These are phyloP conservation scores for Garcia nutans DNA, from an alignment of 345 rosid species.

Conservation along the genomic window DNA sequence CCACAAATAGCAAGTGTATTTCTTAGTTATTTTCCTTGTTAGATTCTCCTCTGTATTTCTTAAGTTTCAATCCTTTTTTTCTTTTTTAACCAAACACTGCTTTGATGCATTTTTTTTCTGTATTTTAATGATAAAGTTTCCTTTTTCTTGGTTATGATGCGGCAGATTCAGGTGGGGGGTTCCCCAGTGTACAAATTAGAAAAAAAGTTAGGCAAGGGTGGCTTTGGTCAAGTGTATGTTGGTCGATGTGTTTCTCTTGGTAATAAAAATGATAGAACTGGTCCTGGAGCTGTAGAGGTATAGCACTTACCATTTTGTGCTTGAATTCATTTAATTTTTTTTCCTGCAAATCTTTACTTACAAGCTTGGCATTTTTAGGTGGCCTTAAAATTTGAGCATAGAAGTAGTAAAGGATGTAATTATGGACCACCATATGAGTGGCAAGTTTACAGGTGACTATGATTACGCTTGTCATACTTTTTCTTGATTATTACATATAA, in stretches of 20 bases:
- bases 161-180: constrained; percentile 85
- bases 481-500: not conserved
- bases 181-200: constrained; percentile 85
- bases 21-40: not conserved
- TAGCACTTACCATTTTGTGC: not conserved
- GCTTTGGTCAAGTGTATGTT: constrained; percentile 97
- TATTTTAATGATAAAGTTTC: not conserved
- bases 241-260: constrained; percentile 76
- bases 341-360: not conserved
- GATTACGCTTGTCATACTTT: constrained; percentile 3
- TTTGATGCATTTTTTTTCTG: not conserved
- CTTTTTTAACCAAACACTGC: not conserved
- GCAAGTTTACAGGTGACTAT: constrained; percentile 88
- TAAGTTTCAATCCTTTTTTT: not conserved
- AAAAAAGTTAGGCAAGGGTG: constrained; percentile 95
- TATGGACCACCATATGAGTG: constrained; percentile 97
- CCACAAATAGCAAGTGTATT: not conserved
- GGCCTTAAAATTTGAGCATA: constrained; percentile 92
- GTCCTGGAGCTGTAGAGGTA: constrained; percentile 68
- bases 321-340: constrained; percentile 4
- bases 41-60: constrained; percentile 2
- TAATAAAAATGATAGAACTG: constrained; percentile 64
- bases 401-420: constrained; percentile 92
- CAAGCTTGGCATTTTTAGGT: constrained; percentile 48
- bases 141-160: constrained; percentile 2